Base-by-base conservation (phyloP, 2,329 filamentous ascomycete species). In the Aspergillus calidoustus region DNA sequence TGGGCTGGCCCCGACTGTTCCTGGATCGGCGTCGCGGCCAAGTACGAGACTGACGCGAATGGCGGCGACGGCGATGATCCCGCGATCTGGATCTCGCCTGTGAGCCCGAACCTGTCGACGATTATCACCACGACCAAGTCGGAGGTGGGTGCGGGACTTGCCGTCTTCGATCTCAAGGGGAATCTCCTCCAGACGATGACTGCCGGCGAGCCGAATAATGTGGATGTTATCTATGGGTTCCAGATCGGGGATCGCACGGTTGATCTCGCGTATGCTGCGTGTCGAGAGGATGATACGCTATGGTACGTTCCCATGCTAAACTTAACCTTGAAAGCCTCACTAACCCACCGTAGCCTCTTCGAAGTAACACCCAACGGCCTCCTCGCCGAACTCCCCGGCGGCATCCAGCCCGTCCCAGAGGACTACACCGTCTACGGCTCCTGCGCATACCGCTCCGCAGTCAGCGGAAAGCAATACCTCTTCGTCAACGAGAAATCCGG, bases 351-450 rank as follows among this genome's bases (percentile, higher is more conserved):
- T 25, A 60, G 59, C 19, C 46, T 60, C 46, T 60, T 60, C 30
- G 53, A 61, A 38, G 19, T 61, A 9, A 61, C 53, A 11, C 13
- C 59, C 7, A 48, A 48, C 0, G 59, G 59, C 15, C 47, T 51
- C 0, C 54, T 61, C 19, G 30, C 25, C 4, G 7, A 34, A 4
- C 44, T 61, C 11, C 48, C 48, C 0, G 59, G 59, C 11, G 59
- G 59, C 19, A 22, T 0, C 3, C 59, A 61, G n/a, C 22, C 59
- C 4, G 51, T 49, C 31, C 59, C 59, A 1, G 22, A 30, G 0
- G 59, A 56, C 28, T 61, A 57, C 38, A 56, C 59, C 1, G 59
- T 61, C 25, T 61, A 61, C 22, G 59, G 59, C 59, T 61, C 59
- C 4, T 61, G 59, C 28, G 25, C 47, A 0, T 61, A 61, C 59